Base-by-base conservation (phyloP, 1,139 yeast genomes). In the Tardiomyces depauwii region DNA sequence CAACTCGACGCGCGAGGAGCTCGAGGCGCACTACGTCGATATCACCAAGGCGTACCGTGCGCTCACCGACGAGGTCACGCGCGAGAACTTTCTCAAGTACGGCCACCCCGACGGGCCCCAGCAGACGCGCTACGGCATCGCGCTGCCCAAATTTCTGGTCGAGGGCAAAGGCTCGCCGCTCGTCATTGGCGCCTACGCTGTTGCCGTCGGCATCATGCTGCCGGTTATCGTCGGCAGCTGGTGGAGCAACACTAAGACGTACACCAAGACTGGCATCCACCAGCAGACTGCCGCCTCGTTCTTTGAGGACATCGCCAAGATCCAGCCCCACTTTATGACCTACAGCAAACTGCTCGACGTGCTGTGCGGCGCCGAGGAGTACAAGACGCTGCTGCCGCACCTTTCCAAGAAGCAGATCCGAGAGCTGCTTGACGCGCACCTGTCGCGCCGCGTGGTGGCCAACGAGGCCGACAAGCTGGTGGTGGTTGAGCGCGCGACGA, bases 101-200 rank as follows among this genome's bases (percentile, higher is more conserved):
- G 99, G 99, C 42, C 95, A 93, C 62, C 99, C 99, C 6, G 98
- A 93, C 67, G 98, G 98, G 39, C 96, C 95, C 44, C 96, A 87
- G 64, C 86, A 86, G 42, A 74, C 84, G n/a, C 71, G 82, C n/a
- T 96, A 87, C 62, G 98, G 98, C 48, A 88, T 93, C 64, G 99
- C 97, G 0, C 69, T 93, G 55, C 99, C 99, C 39, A 82, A 83
- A 62, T 87, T 87, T 66, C 73, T 93, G 55, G 87, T 93, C 40
- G 96, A 87, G 55, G 91, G 95, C 32, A 74, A 78, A 49, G 82
- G 83, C 40, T 82, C 94, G 5, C 77, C 82, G 2, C 58, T 83
- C 41, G 73, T 85, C 55, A 64, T 82, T 40, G 77, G 82, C 23
- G 64, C 77, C 7, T 93, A 93, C 64, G 78, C 87, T 46, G 54